Percentiles rank a stretch among this genome's conserved stretches.
Conservation (phyloP, 2,329 filamentous ascomycete species). For the Beauveria brongniartii region DNA sequence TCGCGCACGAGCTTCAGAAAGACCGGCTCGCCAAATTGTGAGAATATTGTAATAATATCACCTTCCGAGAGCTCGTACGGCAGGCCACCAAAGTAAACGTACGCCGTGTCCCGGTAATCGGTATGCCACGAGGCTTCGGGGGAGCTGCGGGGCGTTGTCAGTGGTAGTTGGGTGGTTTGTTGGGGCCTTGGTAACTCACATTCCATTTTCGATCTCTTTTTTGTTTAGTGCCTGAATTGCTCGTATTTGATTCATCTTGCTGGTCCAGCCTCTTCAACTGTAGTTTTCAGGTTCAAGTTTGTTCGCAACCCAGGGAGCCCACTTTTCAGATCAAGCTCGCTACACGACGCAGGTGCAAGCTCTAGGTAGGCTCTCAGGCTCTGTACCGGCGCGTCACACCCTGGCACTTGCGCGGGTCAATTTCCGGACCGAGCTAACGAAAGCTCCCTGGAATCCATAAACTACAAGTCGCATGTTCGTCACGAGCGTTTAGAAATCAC, state of each 20-base stretch:
- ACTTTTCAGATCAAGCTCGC: conserved; percentile 14
- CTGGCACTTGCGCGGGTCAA: conserved; percentile 23
- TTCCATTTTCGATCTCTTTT: conserved; percentile 82
- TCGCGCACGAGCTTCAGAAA: conserved; percentile 89
- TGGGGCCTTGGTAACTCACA: conserved; percentile 41
- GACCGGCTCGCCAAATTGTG: conserved; percentile 90
- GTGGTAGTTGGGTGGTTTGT: not conserved
- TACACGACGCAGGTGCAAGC: conserved; percentile 10
- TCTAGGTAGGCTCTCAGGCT: too few species aligned
- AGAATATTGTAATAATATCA: conserved; percentile 93
- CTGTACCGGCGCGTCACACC: not conserved
- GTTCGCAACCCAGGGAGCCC: conserved; percentile 1
- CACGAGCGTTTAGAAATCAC: not conserved
- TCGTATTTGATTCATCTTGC: conserved; percentile 83
- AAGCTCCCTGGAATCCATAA: not conserved
- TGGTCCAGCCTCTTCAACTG: not conserved
- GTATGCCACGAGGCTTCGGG: conserved; percentile 91
- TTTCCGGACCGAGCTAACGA: conserved; percentile 26
- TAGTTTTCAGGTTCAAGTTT: conserved; percentile 13
- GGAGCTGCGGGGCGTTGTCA: conserved; percentile 39
- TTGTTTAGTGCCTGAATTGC: conserved; percentile 90
- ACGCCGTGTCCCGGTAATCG: conserved; percentile 96
- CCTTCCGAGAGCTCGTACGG: conserved; percentile 91
- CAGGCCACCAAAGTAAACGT: conserved; percentile 90
- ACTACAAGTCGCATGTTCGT: conserved; percentile 2